Evolutionary conservation across 257 asterid genomes (phyloP).

Genomic region (Paraleonurus japonicus): DNA sequence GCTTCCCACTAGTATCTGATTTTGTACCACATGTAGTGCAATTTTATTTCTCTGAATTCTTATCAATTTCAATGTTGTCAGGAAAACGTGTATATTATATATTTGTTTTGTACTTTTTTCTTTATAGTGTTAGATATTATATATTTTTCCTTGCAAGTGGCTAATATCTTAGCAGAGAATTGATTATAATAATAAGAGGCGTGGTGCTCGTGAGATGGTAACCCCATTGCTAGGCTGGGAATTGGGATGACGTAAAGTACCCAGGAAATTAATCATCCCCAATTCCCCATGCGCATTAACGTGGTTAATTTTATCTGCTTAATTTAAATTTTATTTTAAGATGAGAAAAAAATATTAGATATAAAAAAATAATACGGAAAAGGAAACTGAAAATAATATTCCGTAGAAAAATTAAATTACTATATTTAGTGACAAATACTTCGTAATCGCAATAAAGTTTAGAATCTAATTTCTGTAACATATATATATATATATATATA

Average conservation of each 20-base stretch:
- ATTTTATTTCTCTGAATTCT: too few relatives aligned
- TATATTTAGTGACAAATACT: neutral
- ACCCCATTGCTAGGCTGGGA: neutral
- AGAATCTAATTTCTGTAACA: neutral
- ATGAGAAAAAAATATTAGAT: neutral
- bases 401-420: neutral
- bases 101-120: too few relatives aligned
- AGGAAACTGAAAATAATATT: neutral
- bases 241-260: too few relatives aligned
- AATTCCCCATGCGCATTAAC: neutral
- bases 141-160: neutral
- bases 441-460: neutral
- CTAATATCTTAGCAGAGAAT: too few relatives aligned
- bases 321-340: neutral
- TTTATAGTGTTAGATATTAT: neutral
- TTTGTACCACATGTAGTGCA: too few relatives aligned
- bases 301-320: slow-evolving; percentile 6
- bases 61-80: too few relatives aligned
- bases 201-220: slow-evolving; percentile 25
- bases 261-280: too few relatives aligned
- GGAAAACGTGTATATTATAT: too few relatives aligned
- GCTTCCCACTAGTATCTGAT: too few relatives aligned
- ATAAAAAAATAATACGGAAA: neutral
- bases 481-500: too few relatives aligned
- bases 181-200: slow-evolving; percentile 12